Conservation (phyloP, 2,329 filamentous ascomycete species). For the Cladosporium phlei region DNA sequence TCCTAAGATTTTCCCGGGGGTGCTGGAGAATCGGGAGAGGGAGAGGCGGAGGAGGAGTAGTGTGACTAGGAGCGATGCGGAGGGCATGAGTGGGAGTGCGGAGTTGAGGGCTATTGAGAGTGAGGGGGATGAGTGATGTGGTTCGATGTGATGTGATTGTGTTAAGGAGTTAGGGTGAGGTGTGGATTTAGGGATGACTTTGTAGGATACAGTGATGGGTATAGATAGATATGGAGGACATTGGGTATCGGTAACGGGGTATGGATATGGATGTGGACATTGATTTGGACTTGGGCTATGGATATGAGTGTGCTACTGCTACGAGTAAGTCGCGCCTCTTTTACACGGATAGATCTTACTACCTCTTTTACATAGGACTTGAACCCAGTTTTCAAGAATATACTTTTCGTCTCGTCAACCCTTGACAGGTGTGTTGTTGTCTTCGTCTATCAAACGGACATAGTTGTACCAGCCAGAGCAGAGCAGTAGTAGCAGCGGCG, state of each 20-base stretch:
- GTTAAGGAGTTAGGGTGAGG: background rate
- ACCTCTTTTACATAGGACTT: too few species aligned
- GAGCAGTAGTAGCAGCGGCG: too few species aligned
- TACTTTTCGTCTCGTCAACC: too few species aligned
- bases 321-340: too few species aligned
- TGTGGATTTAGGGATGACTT: background rate
- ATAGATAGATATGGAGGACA: background rate
- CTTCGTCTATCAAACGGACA: too few species aligned
- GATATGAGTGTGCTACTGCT: too few species aligned
- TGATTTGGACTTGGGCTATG: background rate
- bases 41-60: slow-evolving; percentile 24
- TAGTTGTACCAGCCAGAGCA: too few species aligned
- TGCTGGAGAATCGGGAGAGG: slow-evolving; percentile 49
- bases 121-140: slow-evolving; percentile 14
- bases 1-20: slow-evolving; percentile 67
- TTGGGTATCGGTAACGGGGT: background rate
- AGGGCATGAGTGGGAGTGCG: slow-evolving; percentile 1
- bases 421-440: too few species aligned
- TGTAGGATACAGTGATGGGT: background rate
- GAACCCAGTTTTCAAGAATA: too few species aligned
- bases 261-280: background rate
- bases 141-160: background rate
- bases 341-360: too few species aligned
- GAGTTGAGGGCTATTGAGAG: slow-evolving; percentile 15
- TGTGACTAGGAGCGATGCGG: slow-evolving; percentile 3